A percentile compares a stretch with the other conserved stretches of the same genome.
These are phyloP conservation scores for Cladobotryum protrusum DNA, from an alignment of 2,329 filamentous ascomycete genomes.

Conservation along the genomic window DNA sequence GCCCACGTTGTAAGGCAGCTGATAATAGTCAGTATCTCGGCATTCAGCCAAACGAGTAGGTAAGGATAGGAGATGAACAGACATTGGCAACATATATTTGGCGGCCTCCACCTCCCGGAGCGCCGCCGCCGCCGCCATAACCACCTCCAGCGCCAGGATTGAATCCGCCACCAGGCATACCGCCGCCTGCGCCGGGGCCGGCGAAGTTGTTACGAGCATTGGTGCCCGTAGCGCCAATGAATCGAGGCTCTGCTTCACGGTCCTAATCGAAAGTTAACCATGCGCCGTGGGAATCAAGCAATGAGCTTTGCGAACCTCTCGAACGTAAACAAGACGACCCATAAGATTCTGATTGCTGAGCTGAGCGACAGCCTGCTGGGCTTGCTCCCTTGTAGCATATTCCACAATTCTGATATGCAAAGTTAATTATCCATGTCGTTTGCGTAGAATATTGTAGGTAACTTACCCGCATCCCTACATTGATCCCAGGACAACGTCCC, in stretches of 20 bases:
- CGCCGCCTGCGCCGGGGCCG: constrained; percentile 52
- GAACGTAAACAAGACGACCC: constrained; percentile 96
- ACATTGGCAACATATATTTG: constrained; percentile 99
- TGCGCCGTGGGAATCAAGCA: background rate
- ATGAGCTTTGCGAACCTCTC: constrained; percentile 61
- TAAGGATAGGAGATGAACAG: constrained; percentile 44
- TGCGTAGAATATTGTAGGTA: background rate
- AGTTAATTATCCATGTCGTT: background rate
- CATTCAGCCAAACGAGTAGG: constrained; percentile 11
- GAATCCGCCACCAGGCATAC: constrained; percentile 46
- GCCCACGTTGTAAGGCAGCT: constrained; percentile 96
- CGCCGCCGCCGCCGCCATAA: constrained; percentile 42
- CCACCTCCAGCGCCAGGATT: constrained; percentile 49
- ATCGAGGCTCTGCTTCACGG: constrained; percentile 95
- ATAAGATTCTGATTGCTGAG: constrained; percentile 99
- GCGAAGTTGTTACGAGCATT: constrained; percentile 31
- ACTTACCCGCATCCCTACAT: constrained; percentile 99
- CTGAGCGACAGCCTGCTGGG: constrained; percentile 91
- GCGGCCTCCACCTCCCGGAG: constrained; percentile 54
- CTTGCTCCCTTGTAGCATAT: constrained; percentile 99
- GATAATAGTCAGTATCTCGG: constrained; percentile 19
- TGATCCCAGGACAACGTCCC: constrained; percentile 79
- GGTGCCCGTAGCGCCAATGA: constrained; percentile 66
- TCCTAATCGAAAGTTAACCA: constrained; percentile 51
- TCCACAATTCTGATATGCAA: constrained; percentile 79